Percentiles rank a stretch among this genome's conserved stretches.
phyloP scores from a whole-genome alignment of 2,329 filamentous ascomycete genomes.

The Aphanoascus verrucosus region DNA sequence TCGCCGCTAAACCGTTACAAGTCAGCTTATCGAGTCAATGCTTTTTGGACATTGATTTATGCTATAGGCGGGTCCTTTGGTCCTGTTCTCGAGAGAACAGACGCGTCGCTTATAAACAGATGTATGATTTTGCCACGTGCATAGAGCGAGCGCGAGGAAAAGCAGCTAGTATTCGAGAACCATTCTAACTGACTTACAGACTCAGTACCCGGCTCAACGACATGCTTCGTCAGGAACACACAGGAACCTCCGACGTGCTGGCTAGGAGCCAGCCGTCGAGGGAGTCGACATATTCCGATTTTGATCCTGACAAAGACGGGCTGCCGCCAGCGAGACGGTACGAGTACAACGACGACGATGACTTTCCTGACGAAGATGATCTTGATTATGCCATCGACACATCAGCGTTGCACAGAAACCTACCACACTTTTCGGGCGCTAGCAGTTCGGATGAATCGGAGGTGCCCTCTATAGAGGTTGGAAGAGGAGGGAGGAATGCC shows the following conservation, averaged over 20 bases:
- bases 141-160: no score
- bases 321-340: constrained; percentile 30
- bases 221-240: constrained; percentile 11
- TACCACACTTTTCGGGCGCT: constrained; percentile 40
- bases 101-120: no score
- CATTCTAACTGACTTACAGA: background rate
- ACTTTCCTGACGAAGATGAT: constrained; percentile 23
- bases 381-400: constrained; percentile 37
- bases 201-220: background rate
- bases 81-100: no score
- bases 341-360: constrained; percentile 12
- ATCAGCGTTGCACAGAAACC: constrained; percentile 37
- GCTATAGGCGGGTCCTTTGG: no score
- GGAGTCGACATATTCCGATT: constrained; percentile 25
- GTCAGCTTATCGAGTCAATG: no score
- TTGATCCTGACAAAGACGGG: constrained; percentile 36
- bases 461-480: constrained; percentile 47
- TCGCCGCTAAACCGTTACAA: no score
- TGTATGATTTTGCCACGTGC: no score
- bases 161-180: background rate
- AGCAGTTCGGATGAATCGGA: constrained; percentile 35
- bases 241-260: constrained; percentile 21
- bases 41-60: no score
- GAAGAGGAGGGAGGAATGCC: constrained; percentile 39
- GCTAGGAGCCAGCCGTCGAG: constrained; percentile 17